phyloP scores from a whole-genome alignment of 2,329 filamentous ascomycete species.

The Alternaria dauci region DNA sequence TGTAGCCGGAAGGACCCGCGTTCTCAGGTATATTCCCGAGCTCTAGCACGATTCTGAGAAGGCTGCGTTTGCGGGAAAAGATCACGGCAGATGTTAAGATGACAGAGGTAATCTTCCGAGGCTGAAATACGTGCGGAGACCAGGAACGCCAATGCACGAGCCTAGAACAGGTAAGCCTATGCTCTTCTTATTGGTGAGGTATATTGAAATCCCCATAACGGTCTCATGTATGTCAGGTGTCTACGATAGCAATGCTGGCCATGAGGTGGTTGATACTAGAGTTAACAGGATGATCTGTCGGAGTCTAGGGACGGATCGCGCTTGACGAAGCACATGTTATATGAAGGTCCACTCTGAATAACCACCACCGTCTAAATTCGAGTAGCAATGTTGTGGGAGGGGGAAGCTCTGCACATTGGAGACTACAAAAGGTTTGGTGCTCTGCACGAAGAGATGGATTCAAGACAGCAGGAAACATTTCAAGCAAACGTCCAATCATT shows the following conservation, averaged over 20 bases:
- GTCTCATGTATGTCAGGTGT: conserved; percentile 10
- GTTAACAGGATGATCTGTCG: conserved; percentile 5
- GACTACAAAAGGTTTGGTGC: conserved; percentile 9
- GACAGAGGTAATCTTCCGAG: conserved; percentile 10
- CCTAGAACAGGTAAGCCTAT: conserved; percentile 1
- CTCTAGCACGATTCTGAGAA: not conserved
- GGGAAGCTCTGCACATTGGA: not conserved
- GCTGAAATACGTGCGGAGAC: conserved; percentile 15
- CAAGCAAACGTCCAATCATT: not conserved
- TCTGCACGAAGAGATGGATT: not conserved
- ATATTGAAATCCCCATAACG: conserved; percentile 8
- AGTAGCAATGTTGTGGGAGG: not conserved
- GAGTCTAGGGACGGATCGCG: conserved; percentile 18
- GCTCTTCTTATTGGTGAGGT: conserved; percentile 6
- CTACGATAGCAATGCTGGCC: not conserved
- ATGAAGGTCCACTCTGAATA: conserved; percentile 11
- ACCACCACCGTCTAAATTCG: conserved; percentile 15
- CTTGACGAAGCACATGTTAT: conserved; percentile 6
- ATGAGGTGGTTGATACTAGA: not conserved
- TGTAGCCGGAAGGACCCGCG: not conserved
- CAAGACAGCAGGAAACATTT: not conserved
- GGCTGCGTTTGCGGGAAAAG: not conserved
- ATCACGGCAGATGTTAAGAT: conserved; percentile 10
- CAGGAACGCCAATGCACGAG: conserved; percentile 5
- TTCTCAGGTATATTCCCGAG: not conserved